Evolutionary conservation across 2,329 filamentous ascomycete genomes (phyloP), one percentile per base, ranked within the genome.

Genomic region (Lachnellula arida): DNA sequence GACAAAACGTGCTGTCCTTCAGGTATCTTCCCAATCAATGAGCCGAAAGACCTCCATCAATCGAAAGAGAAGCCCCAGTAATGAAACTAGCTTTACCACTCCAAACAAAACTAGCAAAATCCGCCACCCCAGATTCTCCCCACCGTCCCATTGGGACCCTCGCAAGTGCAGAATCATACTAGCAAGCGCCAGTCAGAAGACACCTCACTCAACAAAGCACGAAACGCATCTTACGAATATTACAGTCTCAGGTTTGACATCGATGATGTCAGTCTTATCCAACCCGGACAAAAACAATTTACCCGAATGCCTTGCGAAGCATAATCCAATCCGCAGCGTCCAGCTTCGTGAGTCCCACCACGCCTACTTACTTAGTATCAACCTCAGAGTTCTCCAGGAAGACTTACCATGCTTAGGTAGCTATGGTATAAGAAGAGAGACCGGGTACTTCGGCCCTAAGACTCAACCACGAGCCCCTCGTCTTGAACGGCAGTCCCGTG

Each of bases 301-400:
- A 64, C 44, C 11, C 63, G 49, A 12, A 65, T 62, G 1, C 62
- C 60, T 11, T 63, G 34, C 3, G 23, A 9, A 7, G 49, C 65
- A 35, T 62, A 61, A 39, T 73, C 70, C 17, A n/a, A n/a, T n/a
- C n/a, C n/a, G 63, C 62, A 2, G 70, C 70, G 11, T 67, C 69
- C 9, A 62, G 56, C 48, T 60, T 67, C 4, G 66, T 69, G 40
- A 73, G 54, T 11, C 67, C 68, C 17, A 72, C 62, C 8, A 74
- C 68, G 14, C 64, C 11, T 14, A 14, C 15, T 4, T n/a, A 49
- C 4, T 34, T 42, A 19, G 28, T 32, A 11, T 7, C 17, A 23
- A n/a, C n/a, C 25, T n/a, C 4, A 5, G 12, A 35, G 14, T 32
- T 32, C 7, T 35, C 14, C 25, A 32, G 5, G 39, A 23, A 35